phyloP scores from a whole-genome alignment of 495 filamentous ascomycete genomes.

The Hypoxylon fragiforme region DNA sequence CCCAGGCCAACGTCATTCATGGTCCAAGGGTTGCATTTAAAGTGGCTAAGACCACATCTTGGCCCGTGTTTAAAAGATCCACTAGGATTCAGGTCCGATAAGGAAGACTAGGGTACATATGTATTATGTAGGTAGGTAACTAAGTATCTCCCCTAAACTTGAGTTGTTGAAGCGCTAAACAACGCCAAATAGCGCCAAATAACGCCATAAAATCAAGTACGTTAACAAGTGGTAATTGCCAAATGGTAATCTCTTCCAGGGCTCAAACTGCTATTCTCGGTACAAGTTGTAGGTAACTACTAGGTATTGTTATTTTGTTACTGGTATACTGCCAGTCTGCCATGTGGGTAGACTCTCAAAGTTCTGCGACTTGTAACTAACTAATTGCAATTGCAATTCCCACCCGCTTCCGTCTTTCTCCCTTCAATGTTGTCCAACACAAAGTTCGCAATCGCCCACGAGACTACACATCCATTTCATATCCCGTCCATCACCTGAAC shows the following conservation, averaged over 20 bases:
- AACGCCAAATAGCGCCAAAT: no score
- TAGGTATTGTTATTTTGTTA: no score
- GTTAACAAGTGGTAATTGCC: slow-evolving; percentile 20
- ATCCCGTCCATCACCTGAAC: slow-evolving; percentile 1
- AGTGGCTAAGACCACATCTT: slow-evolving; percentile 10
- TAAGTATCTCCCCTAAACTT: slow-evolving; percentile 2
- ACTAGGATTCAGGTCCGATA: slow-evolving; percentile 24
- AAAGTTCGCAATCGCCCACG: slow-evolving; percentile 10
- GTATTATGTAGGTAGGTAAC: background rate
- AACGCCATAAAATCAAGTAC: slow-evolving; percentile 5
- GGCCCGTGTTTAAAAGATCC: slow-evolving; percentile 13
- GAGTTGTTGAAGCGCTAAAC: no score
- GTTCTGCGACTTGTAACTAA: slow-evolving; percentile 10
- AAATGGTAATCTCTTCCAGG: slow-evolving; percentile 29
- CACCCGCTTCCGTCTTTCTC: slow-evolving; percentile 11
- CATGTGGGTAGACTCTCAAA: no score
- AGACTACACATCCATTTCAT: slow-evolving; percentile 24
- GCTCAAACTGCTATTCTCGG: no score
- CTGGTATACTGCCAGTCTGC: no score
- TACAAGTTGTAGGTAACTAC: background rate
- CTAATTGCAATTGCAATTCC: slow-evolving; percentile 20
- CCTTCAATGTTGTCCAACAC: slow-evolving; percentile 8
- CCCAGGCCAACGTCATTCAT: slow-evolving; percentile 29
- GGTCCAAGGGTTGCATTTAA: slow-evolving; percentile 17
- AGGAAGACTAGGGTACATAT: background rate